Conservation (phyloP, 2,329 filamentous ascomycete species). For the Microsporum audouinii region DNA sequence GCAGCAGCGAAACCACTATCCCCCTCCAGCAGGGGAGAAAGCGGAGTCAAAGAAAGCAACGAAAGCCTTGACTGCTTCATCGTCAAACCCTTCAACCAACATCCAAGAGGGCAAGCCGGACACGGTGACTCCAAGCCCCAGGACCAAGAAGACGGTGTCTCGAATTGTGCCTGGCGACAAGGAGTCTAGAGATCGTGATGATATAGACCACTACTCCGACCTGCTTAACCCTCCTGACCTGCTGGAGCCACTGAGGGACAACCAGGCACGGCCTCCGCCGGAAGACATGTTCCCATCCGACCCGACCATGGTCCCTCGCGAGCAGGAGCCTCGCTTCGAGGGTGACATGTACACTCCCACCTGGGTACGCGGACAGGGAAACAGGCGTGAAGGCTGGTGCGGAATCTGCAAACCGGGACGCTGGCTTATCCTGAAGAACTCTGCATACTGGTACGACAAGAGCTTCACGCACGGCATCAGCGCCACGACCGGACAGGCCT, state of each 20-base stretch:
- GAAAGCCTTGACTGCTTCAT: background rate
- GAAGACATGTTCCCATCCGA: slow-evolving; percentile 73
- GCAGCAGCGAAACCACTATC: background rate
- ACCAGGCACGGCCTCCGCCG: slow-evolving; percentile 60
- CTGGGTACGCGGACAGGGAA: slow-evolving; percentile 76
- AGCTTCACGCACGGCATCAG: slow-evolving; percentile 80
- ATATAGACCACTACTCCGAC: slow-evolving; percentile 53
- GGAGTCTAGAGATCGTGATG: slow-evolving; percentile 52
- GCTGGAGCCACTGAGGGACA: slow-evolving; percentile 62
- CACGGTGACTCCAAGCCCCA: background rate
- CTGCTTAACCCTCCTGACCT: slow-evolving; percentile 65
- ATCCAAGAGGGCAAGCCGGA: background rate
- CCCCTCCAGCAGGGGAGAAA: background rate
- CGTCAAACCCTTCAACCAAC: background rate
- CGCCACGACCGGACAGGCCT: slow-evolving; percentile 65
- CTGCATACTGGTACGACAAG: slow-evolving; percentile 88
- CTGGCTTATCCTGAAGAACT: slow-evolving; percentile 83
- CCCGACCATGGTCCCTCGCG: slow-evolving; percentile 62
- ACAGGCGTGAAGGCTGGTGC: slow-evolving; percentile 83
- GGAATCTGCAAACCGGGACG: slow-evolving; percentile 75
- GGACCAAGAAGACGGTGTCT: slow-evolving; percentile 2
- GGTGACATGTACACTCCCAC: slow-evolving; percentile 72
- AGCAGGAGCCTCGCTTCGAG: slow-evolving; percentile 67
- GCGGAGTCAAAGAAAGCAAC: background rate
- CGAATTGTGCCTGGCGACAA: slow-evolving; percentile 62